Evolutionary conservation across 345 rosid genomes (phyloP).

Genomic region (Iberis pinnata): DNA sequence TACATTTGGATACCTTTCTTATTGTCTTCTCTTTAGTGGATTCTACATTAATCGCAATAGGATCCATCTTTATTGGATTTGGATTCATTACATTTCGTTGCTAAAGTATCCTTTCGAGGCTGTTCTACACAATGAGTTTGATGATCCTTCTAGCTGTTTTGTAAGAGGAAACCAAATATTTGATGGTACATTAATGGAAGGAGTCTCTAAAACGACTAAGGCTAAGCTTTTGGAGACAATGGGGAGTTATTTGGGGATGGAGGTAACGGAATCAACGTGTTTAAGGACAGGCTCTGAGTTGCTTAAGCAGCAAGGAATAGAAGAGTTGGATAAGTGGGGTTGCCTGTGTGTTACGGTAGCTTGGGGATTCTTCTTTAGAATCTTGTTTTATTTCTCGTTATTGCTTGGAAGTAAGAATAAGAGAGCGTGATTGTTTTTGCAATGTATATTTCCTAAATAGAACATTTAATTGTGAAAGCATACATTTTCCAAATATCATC

Average conservation of each 20-base stretch:
- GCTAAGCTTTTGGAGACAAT: constrained; percentile 41
- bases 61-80: constrained; percentile 61
- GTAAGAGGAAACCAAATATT: constrained; percentile 65
- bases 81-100: constrained; percentile 84
- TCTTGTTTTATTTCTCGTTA: constrained; percentile 61
- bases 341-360: constrained; percentile 82
- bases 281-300: constrained; percentile 57
- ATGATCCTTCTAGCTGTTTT: constrained; percentile 49
- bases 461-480: too few species aligned
- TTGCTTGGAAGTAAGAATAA: constrained; percentile 78
- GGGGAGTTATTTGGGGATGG: constrained; percentile 44
- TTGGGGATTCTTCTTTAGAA: constrained; percentile 88
- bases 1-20: constrained; percentile 57
- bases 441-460: too few species aligned
- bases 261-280: constrained; percentile 54
- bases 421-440: constrained; percentile 40
- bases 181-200: constrained; percentile 52
- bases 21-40: constrained; percentile 79
- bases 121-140: constrained; percentile 57
- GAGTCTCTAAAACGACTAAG: constrained; percentile 35
- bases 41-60: constrained; percentile 67
- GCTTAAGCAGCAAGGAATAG: constrained; percentile 53
- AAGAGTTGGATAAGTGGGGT: constrained; percentile 64
- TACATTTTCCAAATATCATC: too few species aligned
- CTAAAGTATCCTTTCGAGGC: constrained; percentile 75